phyloP scores from a whole-genome alignment of 2,329 filamentous ascomycete species.

The Passalora sequoiae region DNA sequence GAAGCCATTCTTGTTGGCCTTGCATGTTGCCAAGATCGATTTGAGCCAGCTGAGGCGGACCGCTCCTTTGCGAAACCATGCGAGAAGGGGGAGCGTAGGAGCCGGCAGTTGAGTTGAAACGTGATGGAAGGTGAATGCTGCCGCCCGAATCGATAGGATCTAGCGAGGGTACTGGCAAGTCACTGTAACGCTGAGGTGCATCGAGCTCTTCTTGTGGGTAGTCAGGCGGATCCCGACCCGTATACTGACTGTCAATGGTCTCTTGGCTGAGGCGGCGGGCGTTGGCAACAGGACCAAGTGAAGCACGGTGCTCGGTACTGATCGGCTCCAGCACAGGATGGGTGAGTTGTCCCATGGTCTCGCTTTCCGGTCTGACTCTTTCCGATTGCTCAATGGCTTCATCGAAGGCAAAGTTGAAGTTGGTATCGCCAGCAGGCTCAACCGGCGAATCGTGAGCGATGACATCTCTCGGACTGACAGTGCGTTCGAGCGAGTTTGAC shows the following conservation, averaged over 20 bases:
- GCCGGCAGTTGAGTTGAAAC: conserved; percentile 26
- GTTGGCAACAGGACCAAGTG: conserved; percentile 12
- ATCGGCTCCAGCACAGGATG: conserved; percentile 22
- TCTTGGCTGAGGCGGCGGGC: conserved; percentile 15
- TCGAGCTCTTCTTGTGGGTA: conserved; percentile 5
- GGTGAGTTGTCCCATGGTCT: conserved; percentile 11
- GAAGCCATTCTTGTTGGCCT: conserved; percentile 26
- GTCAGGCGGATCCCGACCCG: conserved; percentile 4
- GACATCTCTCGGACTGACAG: conserved; percentile 18
- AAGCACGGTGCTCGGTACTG: conserved; percentile 18
- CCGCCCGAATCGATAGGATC: conserved; percentile 29
- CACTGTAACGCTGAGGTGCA: conserved; percentile 12
- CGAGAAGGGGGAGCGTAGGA: conserved; percentile 4
- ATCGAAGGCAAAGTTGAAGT: conserved; percentile 26
- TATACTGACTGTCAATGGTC: conserved; percentile 6
- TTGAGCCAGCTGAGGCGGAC: not conserved
- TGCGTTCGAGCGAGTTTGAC: conserved; percentile 10
- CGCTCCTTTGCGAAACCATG: conserved; percentile 7
- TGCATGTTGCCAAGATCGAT: not conserved
- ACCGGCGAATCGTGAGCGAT: conserved; percentile 7
- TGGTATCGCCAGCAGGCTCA: not conserved
- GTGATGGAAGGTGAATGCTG: conserved; percentile 29
- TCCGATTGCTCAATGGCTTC: conserved; percentile 6
- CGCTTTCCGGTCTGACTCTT: conserved; percentile 18
- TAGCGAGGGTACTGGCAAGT: conserved; percentile 24